Base-by-base conservation (phyloP, 257 asterid species). In the Solanum megistacrolobum region DNA sequence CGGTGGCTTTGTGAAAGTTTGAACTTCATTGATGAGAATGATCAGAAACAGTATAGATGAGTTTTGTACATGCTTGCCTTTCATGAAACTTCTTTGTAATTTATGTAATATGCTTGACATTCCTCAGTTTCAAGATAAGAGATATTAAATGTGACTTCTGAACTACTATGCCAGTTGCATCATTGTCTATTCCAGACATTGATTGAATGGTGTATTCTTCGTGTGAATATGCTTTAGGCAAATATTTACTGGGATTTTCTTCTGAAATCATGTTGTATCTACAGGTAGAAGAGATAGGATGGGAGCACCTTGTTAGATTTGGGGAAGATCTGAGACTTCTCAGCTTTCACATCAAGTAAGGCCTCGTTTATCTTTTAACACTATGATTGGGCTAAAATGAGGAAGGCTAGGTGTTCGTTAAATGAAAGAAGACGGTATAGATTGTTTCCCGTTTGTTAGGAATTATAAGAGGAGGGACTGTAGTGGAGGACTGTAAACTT, bases 221-320 rank as follows among this genome's bases (percentile, higher is more conserved):
- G 60, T 13, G 58, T 18, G 7, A 58, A 55, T 25, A 46, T 60
- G 72, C 38, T 25, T 75, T 72, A 32, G 12, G 58, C 21, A 60
- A 68, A 38, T 36, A 23, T 62, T 78, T 73, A 27, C 11, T 78
- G 29, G 86, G 14, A 69, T 78, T 68, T 85, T 32, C 78, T 69
- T 90, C 13, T 62, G 13, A 73, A 87, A 88, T 86, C 35, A 21
- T 55, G 71, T 25, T n/a, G 32, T 89, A 27, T 89, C 7, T 74
- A 48, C 94, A 96, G 98, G 92, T 94, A 76, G 98, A 96, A 90
- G 97, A 96, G 92, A 91, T 96, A 88, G 98, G 98, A 88, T 96
- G 98, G 98, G 96, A 92, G 88, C 92, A 90, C 89, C 92, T 96
- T 36, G 90, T 96, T 88, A 94, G 87, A 87, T 72, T 94, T 92